Evolutionary conservation across 805 yeast species (phyloP).

Genomic region (Saccharomycopsis fibuligera): DNA sequence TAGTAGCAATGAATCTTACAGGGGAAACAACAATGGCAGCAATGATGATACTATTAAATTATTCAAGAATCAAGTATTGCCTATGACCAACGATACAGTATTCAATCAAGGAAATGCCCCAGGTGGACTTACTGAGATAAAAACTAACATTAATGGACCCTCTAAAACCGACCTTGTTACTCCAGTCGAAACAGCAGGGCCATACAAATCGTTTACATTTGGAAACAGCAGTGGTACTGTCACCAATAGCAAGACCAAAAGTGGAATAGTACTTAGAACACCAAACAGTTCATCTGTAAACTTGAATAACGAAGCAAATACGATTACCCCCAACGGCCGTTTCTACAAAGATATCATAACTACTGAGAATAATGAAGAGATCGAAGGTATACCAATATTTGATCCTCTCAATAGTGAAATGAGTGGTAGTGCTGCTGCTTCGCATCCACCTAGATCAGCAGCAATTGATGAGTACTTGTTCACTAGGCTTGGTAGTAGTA

Average conservation of each 20-base stretch:
- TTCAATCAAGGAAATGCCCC: neutral
- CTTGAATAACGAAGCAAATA: constrained; percentile 4
- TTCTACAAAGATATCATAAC: constrained; percentile 2
- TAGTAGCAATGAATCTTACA: no score
- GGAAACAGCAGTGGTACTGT: neutral
- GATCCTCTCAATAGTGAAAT: neutral
- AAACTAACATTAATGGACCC: neutral
- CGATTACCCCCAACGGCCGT: constrained; percentile 14
- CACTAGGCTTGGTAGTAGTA: constrained; percentile 26
- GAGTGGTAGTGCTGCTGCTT: neutral
- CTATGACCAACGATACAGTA: neutral
- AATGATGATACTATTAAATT: neutral
- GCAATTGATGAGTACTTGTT: constrained; percentile 12
- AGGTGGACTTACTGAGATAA: neutral
- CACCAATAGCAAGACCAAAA: neutral
- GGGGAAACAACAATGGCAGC: neutral
- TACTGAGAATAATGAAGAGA: neutral
- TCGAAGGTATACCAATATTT: neutral
- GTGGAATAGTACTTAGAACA: constrained; percentile 1
- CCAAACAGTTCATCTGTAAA: constrained; percentile 13
- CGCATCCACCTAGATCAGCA: no score
- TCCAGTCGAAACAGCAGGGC: neutral
- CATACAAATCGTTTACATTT: neutral
- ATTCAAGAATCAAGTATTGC: neutral
- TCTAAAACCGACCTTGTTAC: neutral